Evolutionary conservation across 2,329 filamentous ascomycete genomes (phyloP).

Genomic region (Pseudomassariella vexata): DNA sequence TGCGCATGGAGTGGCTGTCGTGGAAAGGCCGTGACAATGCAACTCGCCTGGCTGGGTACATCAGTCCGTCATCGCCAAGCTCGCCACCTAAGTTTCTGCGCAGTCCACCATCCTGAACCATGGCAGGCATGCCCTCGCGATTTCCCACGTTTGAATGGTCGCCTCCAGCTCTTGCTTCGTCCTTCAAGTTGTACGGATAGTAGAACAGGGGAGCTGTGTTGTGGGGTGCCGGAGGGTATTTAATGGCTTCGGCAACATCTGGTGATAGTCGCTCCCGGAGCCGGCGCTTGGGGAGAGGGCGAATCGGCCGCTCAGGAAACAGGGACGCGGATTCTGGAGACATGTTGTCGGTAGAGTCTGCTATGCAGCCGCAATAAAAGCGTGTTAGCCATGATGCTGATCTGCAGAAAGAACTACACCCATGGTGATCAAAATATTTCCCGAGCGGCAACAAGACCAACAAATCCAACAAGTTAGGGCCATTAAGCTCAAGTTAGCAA

Average conservation of each 20-base stretch:
- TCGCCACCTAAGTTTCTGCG: conserved; percentile 18
- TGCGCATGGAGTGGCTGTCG: conserved; percentile 38
- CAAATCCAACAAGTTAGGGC: no score
- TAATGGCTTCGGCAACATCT: conserved; percentile 75
- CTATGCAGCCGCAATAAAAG: conserved; percentile 13
- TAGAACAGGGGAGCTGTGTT: conserved; percentile 70
- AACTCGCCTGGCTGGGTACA: conserved; percentile 17
- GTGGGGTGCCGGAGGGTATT: conserved; percentile 72
- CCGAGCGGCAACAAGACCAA: no score
- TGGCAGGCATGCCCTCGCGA: conserved; percentile 23
- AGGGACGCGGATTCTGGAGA: conserved; percentile 72
- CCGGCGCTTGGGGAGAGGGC: conserved; percentile 82
- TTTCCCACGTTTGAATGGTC: conserved; percentile 17
- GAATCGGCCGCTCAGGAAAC: conserved; percentile 87
- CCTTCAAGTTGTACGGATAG: conserved; percentile 56
- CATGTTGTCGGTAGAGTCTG: conserved; percentile 49
- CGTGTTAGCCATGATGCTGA: conserved; percentile 25
- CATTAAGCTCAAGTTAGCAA: no score
- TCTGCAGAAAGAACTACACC: no score
- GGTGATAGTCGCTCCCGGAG: conserved; percentile 83
- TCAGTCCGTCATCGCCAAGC: conserved; percentile 16
- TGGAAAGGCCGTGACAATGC: conserved; percentile 40
- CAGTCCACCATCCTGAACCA: conserved; percentile 30
- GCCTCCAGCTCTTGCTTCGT: conserved; percentile 31
- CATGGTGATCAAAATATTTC: no score